phyloP scores from a whole-genome alignment of 257 asterid genomes.

The Solanum pimpinellifolium region DNA sequence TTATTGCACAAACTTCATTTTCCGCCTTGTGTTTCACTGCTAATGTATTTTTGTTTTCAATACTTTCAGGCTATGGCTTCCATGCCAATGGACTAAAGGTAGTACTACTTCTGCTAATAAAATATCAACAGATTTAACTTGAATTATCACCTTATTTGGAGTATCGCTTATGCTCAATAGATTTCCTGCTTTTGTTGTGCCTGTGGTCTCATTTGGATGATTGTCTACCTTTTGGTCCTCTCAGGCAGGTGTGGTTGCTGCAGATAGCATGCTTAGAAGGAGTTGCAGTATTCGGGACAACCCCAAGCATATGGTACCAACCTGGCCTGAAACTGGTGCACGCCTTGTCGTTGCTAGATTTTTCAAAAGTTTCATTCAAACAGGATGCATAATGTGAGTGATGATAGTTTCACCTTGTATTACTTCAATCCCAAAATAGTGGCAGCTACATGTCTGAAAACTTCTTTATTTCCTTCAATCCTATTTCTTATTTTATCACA shows the following conservation, averaged over 20 bases:
- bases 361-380: slow-evolving; percentile 38
- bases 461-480: not conserved
- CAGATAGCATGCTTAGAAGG: slow-evolving; percentile 39
- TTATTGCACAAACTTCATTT: not conserved
- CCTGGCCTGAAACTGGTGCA: slow-evolving; percentile 79
- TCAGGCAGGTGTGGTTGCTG: slow-evolving; percentile 70
- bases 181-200: not conserved
- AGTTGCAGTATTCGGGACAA: slow-evolving; percentile 18
- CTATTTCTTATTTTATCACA: not conserved
- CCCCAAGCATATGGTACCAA: slow-evolving; percentile 59
- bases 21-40: not conserved
- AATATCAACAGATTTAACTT: not conserved
- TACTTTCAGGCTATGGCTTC: slow-evolving; percentile 58
- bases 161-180: not conserved
- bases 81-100: slow-evolving; percentile 73
- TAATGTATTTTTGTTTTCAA: not conserved
- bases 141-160: not conserved
- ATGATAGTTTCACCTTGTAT: not conserved
- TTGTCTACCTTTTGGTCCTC: not conserved
- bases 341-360: slow-evolving; percentile 59
- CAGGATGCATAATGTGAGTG: slow-evolving; percentile 65
- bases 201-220: not conserved
- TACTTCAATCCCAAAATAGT: not conserved
- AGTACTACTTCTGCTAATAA: not conserved
- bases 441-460: not conserved